Percentiles rank a stretch among this genome's conserved stretches.
Conservation (phyloP, 2,329 filamentous ascomycete genomes). For the Ophiosphaerella korrae region DNA sequence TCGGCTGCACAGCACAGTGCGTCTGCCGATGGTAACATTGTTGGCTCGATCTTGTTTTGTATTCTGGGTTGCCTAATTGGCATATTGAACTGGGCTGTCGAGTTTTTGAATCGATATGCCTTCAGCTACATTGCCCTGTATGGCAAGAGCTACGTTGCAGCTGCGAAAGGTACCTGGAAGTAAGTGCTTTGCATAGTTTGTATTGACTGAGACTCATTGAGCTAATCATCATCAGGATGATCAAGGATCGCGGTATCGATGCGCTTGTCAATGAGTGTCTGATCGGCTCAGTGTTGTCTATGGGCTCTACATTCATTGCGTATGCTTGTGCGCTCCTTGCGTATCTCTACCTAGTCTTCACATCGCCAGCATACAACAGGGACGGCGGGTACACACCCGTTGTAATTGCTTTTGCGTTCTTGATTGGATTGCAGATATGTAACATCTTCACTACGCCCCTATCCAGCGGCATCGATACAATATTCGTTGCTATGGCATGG, state of each 20-base stretch:
- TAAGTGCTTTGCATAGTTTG: conserved; percentile 40
- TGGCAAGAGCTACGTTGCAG: conserved; percentile 82
- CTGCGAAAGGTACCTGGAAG: conserved; percentile 87
- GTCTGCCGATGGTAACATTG: conserved; percentile 69
- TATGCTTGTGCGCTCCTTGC: conserved; percentile 81
- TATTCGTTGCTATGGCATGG: conserved; percentile 80
- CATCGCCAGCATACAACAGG: conserved; percentile 76
- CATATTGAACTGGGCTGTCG: conserved; percentile 81
- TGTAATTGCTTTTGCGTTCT: conserved; percentile 81
- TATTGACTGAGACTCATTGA: background rate
- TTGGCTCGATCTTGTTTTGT: conserved; percentile 72
- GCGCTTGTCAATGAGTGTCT: conserved; percentile 89
- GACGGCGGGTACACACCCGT: conserved; percentile 73
- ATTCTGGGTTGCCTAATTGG: conserved; percentile 76
- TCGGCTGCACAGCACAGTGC: conserved; percentile 74
- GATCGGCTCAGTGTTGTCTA: conserved; percentile 65
- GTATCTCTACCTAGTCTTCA: conserved; percentile 86
- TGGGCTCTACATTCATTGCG: conserved; percentile 81
- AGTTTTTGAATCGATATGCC: conserved; percentile 90
- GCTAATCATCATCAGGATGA: conserved; percentile 62
- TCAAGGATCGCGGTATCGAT: conserved; percentile 89
- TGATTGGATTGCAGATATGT: conserved; percentile 88
- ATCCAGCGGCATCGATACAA: conserved; percentile 85
- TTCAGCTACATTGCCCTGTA: conserved; percentile 94
- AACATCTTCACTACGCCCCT: conserved; percentile 90